Evolutionary conservation across 129 eudicot species (phyloP).

Genomic region (Mikania micrantha): DNA sequence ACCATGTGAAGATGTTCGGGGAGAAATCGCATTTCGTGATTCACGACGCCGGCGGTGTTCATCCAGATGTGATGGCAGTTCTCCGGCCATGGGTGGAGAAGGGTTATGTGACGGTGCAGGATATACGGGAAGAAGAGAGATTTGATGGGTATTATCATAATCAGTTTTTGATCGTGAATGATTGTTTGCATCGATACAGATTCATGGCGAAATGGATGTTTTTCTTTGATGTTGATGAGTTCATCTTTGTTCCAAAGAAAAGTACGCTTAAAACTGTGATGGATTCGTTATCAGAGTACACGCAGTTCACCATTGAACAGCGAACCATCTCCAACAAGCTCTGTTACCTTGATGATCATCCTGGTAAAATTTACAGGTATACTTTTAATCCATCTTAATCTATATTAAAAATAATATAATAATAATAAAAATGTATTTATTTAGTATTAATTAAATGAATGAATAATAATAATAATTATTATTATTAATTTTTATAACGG

Average conservation of each 20-base stretch:
- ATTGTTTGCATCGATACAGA: constrained; percentile 66
- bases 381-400: neutral
- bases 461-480: no score
- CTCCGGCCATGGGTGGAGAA: constrained; percentile 71
- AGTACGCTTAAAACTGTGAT: constrained; percentile 40
- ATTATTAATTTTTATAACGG: no score
- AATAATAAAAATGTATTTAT: no score
- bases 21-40: constrained; percentile 64
- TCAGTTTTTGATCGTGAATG: constrained; percentile 75
- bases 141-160: constrained; percentile 84
- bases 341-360: constrained; percentile 50
- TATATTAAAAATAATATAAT: no score
- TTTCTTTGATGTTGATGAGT: constrained; percentile 86
- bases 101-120: constrained; percentile 65
- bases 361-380: constrained; percentile 46
- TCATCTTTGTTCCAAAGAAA: constrained; percentile 42
- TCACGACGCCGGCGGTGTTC: constrained; percentile 79
- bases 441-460: no score
- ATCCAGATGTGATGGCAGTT: constrained; percentile 63
- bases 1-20: constrained; percentile 66
- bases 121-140: constrained; percentile 57
- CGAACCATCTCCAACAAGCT: constrained; percentile 67
- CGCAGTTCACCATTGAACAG: constrained; percentile 74
- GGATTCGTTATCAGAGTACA: constrained; percentile 38
- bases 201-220: constrained; percentile 76